These are phyloP conservation scores for Candida dajiaensis DNA, from an alignment of 805 yeast species.

Conservation along the genomic window DNA sequence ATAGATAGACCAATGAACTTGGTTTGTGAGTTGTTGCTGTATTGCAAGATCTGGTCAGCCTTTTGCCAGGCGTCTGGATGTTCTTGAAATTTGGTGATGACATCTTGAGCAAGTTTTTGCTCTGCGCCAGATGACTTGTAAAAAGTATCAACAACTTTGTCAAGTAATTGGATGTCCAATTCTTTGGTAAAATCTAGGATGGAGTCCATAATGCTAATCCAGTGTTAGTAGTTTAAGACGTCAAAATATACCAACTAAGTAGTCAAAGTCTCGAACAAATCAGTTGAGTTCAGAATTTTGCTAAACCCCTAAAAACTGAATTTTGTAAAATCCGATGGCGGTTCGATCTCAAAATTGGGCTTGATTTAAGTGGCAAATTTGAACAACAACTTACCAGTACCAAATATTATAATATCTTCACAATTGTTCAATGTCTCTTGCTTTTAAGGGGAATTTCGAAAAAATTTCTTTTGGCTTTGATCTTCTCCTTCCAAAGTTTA, in stretches of 20 bases:
- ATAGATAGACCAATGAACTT: slow-evolving; percentile 90
- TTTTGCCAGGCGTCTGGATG: slow-evolving; percentile 95
- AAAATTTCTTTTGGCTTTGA: too few relatives aligned
- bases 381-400: background rate
- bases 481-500: background rate
- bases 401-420: background rate
- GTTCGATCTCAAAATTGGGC: background rate
- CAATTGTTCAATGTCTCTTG: background rate
- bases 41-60: slow-evolving; percentile 82
- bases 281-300: background rate
- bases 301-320: background rate
- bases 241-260: background rate
- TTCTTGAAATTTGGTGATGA: slow-evolving; percentile 79
- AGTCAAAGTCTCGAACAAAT: background rate
- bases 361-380: background rate
- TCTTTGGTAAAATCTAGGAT: slow-evolving; percentile 83
- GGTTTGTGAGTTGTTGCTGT: slow-evolving; percentile 73
- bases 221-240: slow-evolving; percentile 2
- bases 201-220: slow-evolving; percentile 58
- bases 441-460: background rate
- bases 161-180: slow-evolving; percentile 72
- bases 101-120: slow-evolving; percentile 64
- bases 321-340: background rate
- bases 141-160: slow-evolving; percentile 78
- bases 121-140: slow-evolving; percentile 68